A percentile compares a stretch with the other conserved stretches of the same genome.
Evolutionary conservation across 352 stramenopile genomes (phyloP).

Genomic region (Phytophthora syringae): DNA sequence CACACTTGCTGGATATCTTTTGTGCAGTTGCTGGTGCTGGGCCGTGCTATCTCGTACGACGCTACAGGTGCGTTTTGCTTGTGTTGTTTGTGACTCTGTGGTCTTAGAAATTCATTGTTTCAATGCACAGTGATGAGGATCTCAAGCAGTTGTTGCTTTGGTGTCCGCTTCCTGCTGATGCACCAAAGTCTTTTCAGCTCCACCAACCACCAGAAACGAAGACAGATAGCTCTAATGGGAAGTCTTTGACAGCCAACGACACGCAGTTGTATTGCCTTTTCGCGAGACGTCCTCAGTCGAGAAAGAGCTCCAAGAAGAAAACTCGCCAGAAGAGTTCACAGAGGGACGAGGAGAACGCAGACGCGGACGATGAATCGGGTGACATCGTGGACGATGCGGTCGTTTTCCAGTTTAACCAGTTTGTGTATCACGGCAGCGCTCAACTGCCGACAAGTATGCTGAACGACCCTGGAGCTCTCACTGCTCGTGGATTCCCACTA

Average conservation of each 20-base stretch:
- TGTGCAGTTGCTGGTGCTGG: constrained; percentile 53
- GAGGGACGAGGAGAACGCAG: constrained; percentile 23
- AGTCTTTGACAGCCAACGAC: constrained; percentile 56
- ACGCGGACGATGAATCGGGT: constrained; percentile 31
- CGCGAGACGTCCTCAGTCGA: constrained; percentile 13
- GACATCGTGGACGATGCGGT: constrained; percentile 41
- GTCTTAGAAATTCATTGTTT: no score
- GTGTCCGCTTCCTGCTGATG: constrained; percentile 48
- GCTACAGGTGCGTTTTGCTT: constrained; percentile 44
- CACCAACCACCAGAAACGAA: constrained; percentile 14
- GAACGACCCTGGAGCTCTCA: constrained; percentile 53
- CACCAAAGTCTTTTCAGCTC: constrained; percentile 7
- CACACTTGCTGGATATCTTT: not conserved
- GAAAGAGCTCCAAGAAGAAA: constrained; percentile 14
- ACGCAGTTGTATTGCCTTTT: constrained; percentile 66
- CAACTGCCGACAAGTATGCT: constrained; percentile 32
- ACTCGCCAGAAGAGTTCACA: constrained; percentile 6
- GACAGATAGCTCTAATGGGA: not conserved
- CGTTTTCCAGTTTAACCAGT: constrained; percentile 76
- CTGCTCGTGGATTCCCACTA: constrained; percentile 42
- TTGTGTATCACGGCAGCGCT: constrained; percentile 53
- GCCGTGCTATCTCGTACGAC: constrained; percentile 60
- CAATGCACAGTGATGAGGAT: constrained; percentile 53
- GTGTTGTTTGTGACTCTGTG: not conserved
- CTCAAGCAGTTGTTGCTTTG: constrained; percentile 70